phyloP scores from a whole-genome alignment of 1,284 basidiomycete species.

The Sanghuangporus weigelae region DNA sequence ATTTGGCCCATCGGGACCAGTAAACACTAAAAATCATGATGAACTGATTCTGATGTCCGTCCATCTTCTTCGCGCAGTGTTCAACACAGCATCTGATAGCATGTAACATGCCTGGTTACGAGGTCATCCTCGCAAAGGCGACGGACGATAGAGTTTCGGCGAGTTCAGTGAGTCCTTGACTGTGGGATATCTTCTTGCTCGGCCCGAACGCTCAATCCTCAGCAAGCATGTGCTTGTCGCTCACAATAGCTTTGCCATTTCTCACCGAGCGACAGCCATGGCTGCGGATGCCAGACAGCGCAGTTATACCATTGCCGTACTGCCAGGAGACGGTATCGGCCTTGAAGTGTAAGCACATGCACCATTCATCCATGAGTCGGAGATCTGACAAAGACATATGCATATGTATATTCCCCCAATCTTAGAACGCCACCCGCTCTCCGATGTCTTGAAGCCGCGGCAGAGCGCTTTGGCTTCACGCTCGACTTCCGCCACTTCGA shows the following conservation, averaged over 20 bases:
- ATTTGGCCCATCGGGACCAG: not conserved
- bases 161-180: not conserved
- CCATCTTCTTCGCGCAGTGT: not conserved
- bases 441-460: constrained; percentile 31
- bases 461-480: constrained; percentile 26
- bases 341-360: constrained; percentile 32
- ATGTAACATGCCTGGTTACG: not conserved
- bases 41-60: not conserved
- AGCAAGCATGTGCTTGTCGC: not conserved
- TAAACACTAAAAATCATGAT: not conserved
- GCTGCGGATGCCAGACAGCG: not conserved
- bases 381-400: no score
- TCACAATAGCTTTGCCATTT: not conserved
- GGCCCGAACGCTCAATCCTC: not conserved
- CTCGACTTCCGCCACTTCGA: constrained; percentile 34
- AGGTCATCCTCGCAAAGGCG: no score
- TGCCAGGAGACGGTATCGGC: constrained; percentile 56
- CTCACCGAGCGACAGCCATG: constrained; percentile 8
- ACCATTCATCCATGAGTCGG: no score
- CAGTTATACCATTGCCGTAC: constrained; percentile 45
- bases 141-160: not conserved
- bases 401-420: no score
- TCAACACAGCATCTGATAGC: not conserved
- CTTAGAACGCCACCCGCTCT: constrained; percentile 34
- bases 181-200: not conserved